Evolutionary conservation across 345 rosid species (phyloP), one percentile per base, ranked within the genome.

Genomic region (Aegle marmelos): DNA sequence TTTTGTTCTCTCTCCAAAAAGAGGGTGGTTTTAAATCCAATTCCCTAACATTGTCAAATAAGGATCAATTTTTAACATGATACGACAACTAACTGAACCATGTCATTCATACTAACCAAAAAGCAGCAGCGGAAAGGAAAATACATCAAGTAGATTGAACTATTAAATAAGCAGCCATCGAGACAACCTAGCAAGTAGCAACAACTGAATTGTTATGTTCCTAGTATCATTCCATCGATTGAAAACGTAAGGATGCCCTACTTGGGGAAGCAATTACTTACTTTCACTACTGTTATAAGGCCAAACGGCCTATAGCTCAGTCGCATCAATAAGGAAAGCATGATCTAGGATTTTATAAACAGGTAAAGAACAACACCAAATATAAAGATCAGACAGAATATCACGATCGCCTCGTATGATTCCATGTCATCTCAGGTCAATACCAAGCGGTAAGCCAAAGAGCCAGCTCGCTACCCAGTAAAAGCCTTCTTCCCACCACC

Each of bases 401-500:
- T n/a, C 36, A 17, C 7, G 59, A 70, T 27, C n/a, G 27, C 59
- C 73, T 70, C n/a, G 16, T 19, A 6, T 7, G 54, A 17, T 27
- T 48, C 9, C 7, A 70, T 28, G 73, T 48, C 59, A 28, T 70
- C 37, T 48, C 34, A 37, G 41, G 41, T 37, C 10, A 37, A 37
- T 10, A 37, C 41, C 41, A 37, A 37, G 8, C 7, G 7, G 31
- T 28, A 62, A 6, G 22, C 22, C 33, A 62, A 61, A 30, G 37
- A 57, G 24, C 68, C 57, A 57, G 24, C 68, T 84, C 75, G 85
- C 72, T 87, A 80, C 65, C 79, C 90, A 2, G 89, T 66, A 61
- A 90, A 87, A n/a, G 89, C 87, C 80, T 88, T 88, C 41, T 37
- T 37, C 41, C 41, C 41, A 87, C 88, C 89, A 59, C 89, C 90